Conservation (phyloP, 2,329 filamentous ascomycete species). For the Chaetomiaceae sp. region DNA sequence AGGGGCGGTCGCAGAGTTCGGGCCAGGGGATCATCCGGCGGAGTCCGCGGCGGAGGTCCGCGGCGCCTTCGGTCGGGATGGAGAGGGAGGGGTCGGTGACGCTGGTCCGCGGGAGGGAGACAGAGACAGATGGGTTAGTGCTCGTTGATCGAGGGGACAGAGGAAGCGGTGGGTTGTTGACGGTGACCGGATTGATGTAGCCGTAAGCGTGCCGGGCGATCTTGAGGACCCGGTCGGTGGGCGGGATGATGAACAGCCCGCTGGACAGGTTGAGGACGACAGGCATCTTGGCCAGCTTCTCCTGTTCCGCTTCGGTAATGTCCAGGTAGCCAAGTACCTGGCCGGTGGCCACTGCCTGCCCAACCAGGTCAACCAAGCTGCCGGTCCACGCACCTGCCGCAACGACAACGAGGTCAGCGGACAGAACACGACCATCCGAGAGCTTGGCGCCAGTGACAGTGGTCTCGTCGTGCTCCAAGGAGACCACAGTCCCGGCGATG, state of each 20-base stretch:
- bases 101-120: slow-evolving; percentile 45
- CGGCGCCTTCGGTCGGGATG: slow-evolving; percentile 58
- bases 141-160: slow-evolving; percentile 4
- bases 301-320: slow-evolving; percentile 68
- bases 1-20: slow-evolving; percentile 55
- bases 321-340: slow-evolving; percentile 76
- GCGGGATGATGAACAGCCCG: slow-evolving; percentile 72
- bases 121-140: slow-evolving; percentile 16
- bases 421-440: slow-evolving; percentile 34
- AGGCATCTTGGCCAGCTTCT: slow-evolving; percentile 59
- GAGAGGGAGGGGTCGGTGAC: slow-evolving; percentile 44
- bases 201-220: slow-evolving; percentile 66
- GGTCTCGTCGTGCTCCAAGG: slow-evolving; percentile 38
- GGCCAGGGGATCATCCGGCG: slow-evolving; percentile 55
- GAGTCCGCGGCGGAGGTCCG: slow-evolving; percentile 58
- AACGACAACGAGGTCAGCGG: slow-evolving; percentile 65
- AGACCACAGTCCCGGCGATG: slow-evolving; percentile 45
- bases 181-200: slow-evolving; percentile 52
- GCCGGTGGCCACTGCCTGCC: slow-evolving; percentile 73
- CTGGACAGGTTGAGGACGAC: slow-evolving; percentile 67
- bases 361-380: slow-evolving; percentile 70
- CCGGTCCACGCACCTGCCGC: slow-evolving; percentile 87
- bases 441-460: slow-evolving; percentile 52
- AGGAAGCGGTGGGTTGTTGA: slow-evolving; percentile 19
- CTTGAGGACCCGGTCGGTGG: slow-evolving; percentile 59